Percentiles rank a stretch among this genome's conserved stretches.
Conservation (phyloP, 179 eudicot species). For the Monotropa hypopitys region DNA sequence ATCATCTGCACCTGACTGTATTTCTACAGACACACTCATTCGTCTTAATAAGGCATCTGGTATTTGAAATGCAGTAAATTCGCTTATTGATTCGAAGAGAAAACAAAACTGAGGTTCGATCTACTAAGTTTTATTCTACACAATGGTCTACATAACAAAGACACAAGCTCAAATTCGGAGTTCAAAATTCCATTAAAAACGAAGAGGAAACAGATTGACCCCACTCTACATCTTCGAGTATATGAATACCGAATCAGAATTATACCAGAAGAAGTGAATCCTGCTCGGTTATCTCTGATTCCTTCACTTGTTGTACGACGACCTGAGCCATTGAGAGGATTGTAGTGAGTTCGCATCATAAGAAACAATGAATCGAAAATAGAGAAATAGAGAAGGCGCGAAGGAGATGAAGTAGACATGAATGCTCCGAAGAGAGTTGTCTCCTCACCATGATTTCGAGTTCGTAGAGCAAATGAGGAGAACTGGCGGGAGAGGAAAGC, state of each 20-base stretch:
- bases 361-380: neutral
- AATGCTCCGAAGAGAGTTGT: neutral
- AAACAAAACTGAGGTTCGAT: no score
- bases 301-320: conserved; percentile 69
- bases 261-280: conserved; percentile 77
- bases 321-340: conserved; percentile 30
- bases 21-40: no score
- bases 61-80: no score
- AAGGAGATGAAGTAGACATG: neutral
- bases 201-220: neutral
- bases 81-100: no score
- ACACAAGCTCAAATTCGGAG: no score
- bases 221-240: neutral
- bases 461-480: neutral
- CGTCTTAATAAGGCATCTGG: no score
- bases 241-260: neutral
- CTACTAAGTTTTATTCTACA: no score
- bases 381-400: neutral
- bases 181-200: neutral
- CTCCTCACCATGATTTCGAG: conserved; percentile 10
- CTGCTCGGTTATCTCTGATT: conserved; percentile 81
- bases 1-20: no score
- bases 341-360: neutral
- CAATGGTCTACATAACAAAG: no score
- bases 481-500: neutral